Evolutionary conservation across 1,139 yeast genomes (phyloP).

Genomic region (Pichia sp.): DNA sequence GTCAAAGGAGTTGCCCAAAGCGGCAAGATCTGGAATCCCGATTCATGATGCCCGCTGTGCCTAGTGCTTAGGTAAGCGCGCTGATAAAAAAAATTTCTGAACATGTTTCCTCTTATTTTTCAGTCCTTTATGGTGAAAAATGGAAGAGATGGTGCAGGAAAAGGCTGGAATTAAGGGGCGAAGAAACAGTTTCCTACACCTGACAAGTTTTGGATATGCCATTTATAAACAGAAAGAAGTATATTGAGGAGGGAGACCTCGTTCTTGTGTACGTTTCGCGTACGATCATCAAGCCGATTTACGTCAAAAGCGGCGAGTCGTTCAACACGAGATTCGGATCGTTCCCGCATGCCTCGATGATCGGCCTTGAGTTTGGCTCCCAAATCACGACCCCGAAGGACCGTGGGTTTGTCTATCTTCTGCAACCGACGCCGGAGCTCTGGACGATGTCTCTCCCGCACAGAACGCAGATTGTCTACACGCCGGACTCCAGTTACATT

Average conservation of each 20-base stretch:
- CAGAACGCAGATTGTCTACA: constrained; percentile 94
- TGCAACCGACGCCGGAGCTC: constrained; percentile 91
- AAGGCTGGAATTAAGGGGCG: too few species aligned
- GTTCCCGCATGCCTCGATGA: constrained; percentile 77
- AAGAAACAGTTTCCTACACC: too few species aligned
- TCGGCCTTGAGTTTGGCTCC: constrained; percentile 78
- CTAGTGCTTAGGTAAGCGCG: neutral
- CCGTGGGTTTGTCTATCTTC: constrained; percentile 79
- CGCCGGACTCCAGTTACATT: constrained; percentile 91
- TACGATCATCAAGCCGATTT: constrained; percentile 71
- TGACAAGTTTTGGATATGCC: too few species aligned
- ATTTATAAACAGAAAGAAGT: constrained; percentile 43
- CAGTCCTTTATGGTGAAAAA: too few species aligned
- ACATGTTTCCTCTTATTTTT: neutral
- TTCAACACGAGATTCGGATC: constrained; percentile 87
- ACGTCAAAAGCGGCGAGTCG: constrained; percentile 52
- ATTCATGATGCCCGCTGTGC: neutral
- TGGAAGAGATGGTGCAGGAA: too few species aligned
- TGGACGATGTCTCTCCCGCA: constrained; percentile 96
- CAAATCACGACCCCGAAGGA: constrained; percentile 80
- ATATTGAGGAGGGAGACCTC: constrained; percentile 77
- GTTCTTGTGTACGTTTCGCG: constrained; percentile 85
- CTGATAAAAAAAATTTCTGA: neutral
- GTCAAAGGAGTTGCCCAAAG: too few species aligned
- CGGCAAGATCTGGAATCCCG: neutral